Conservation (phyloP, 2,329 filamentous ascomycete genomes). For the Epichloe baconii region DNA sequence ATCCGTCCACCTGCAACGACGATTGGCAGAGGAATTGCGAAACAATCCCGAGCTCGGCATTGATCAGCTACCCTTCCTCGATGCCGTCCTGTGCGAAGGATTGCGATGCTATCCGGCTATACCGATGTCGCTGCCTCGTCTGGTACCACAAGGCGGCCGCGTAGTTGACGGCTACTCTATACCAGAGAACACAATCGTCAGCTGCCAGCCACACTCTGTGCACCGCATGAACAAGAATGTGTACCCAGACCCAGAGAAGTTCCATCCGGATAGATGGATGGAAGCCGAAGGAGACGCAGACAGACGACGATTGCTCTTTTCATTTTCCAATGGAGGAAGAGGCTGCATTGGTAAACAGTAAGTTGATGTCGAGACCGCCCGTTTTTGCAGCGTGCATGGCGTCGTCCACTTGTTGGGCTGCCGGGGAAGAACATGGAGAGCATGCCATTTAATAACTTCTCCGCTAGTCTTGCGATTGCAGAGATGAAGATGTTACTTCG, state of each 20-base stretch:
- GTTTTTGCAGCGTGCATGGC: not conserved
- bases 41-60: slow-evolving; percentile 24
- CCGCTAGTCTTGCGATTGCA: slow-evolving; percentile 39
- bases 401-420: no score
- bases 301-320: slow-evolving; percentile 47
- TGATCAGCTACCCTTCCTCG: slow-evolving; percentile 44
- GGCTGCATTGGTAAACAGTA: slow-evolving; percentile 57
- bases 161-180: slow-evolving; percentile 41
- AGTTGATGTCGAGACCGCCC: slow-evolving; percentile 18
- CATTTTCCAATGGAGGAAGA: slow-evolving; percentile 51
- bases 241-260: slow-evolving; percentile 66
- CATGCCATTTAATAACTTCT: not conserved
- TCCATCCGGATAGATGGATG: slow-evolving; percentile 76
- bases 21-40: slow-evolving; percentile 38
- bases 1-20: slow-evolving; percentile 36
- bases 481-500: slow-evolving; percentile 55
- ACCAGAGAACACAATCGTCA: slow-evolving; percentile 42
- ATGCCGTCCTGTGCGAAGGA: slow-evolving; percentile 50
- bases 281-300: slow-evolving; percentile 60
- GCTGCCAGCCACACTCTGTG: slow-evolving; percentile 47
- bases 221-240: slow-evolving; percentile 49
- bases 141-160: slow-evolving; percentile 41
- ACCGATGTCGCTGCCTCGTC: slow-evolving; percentile 52
- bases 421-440: no score
- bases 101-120: slow-evolving; percentile 51